A percentile compares a stretch with the other conserved stretches of the same genome.
Conservation (phyloP, 2,329 filamentous ascomycete species). For the Helminthosporium solani region DNA sequence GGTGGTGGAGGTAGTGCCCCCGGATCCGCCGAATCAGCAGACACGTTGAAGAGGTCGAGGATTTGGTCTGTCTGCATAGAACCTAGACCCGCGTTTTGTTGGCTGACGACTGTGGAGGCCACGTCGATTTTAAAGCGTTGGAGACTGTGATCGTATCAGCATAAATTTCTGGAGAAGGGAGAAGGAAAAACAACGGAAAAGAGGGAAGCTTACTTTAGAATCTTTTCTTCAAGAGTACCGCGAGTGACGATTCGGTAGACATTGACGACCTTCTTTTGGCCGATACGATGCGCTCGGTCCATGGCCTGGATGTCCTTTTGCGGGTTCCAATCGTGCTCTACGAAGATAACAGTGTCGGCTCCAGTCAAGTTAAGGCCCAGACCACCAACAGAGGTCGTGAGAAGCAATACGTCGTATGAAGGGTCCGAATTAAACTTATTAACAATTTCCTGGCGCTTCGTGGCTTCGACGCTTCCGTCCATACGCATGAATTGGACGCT, state of each 20-base stretch:
- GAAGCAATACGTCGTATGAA: conserved; percentile 87
- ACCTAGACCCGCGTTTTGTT: conserved; percentile 90
- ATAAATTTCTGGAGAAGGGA: neutral
- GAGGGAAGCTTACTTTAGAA: conserved; percentile 68
- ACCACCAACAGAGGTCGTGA: conserved; percentile 94
- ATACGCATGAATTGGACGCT: conserved; percentile 91
- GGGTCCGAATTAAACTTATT: conserved; percentile 99
- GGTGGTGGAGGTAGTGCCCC: conserved; percentile 55
- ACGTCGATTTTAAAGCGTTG: conserved; percentile 99
- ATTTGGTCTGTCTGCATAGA: conserved; percentile 99
- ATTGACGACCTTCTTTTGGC: conserved; percentile 99
- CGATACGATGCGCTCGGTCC: conserved; percentile 97
- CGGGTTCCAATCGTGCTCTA: conserved; percentile 99
- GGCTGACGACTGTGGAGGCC: conserved; percentile 95
- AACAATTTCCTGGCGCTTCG: conserved; percentile 93
- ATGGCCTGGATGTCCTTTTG: conserved; percentile 98
- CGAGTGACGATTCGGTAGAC: conserved; percentile 96
- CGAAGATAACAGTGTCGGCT: conserved; percentile 97
- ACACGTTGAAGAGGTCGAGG: conserved; percentile 88
- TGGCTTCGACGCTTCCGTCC: conserved; percentile 89
- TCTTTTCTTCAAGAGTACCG: conserved; percentile 97
- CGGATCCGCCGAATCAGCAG: conserved; percentile 53
- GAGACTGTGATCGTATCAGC: conserved; percentile 57
- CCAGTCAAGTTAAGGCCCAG: conserved; percentile 93
- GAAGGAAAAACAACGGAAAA: neutral